These are phyloP conservation scores for Colletotrichum godetiae DNA, from an alignment of 2,329 filamentous ascomycete species.

Conservation along the genomic window DNA sequence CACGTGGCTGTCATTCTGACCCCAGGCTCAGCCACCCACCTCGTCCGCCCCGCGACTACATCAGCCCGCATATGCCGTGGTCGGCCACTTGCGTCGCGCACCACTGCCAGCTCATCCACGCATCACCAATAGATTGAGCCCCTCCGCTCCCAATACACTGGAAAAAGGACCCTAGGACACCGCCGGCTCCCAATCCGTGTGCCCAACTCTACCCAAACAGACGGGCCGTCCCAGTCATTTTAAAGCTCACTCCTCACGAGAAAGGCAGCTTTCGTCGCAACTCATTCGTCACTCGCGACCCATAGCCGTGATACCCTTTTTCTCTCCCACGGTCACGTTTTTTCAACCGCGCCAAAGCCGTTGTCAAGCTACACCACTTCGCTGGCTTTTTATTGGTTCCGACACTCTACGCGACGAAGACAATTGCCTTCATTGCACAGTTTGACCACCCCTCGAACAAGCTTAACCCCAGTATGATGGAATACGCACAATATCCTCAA, in stretches of 20 bases:
- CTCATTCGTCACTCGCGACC: slow-evolving; percentile 36
- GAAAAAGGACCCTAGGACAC: slow-evolving; percentile 57
- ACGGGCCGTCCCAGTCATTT: slow-evolving; percentile 43
- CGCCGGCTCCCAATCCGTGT: slow-evolving; percentile 53
- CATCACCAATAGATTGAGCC: slow-evolving; percentile 68
- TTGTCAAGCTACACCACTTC: slow-evolving; percentile 7
- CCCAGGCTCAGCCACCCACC: slow-evolving; percentile 51
- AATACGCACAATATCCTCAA: slow-evolving; percentile 80
- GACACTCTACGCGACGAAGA: slow-evolving; percentile 43
- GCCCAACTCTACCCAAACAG: slow-evolving; percentile 58
- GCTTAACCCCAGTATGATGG: slow-evolving; percentile 67
- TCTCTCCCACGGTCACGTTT: slow-evolving; percentile 17
- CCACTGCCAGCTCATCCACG: slow-evolving; percentile 71
- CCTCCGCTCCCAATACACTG: slow-evolving; percentile 58
- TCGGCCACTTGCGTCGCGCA: slow-evolving; percentile 64
- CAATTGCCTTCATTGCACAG: slow-evolving; percentile 36
- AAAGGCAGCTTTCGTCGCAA: slow-evolving; percentile 37
- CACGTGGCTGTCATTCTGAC: slow-evolving; percentile 56
- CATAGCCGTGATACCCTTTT: slow-evolving; percentile 30
- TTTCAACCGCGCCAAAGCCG: slow-evolving; percentile 7
- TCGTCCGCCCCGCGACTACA: slow-evolving; percentile 54
- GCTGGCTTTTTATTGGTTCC: slow-evolving; percentile 25
- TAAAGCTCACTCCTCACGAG: slow-evolving; percentile 45
- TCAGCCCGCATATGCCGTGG: slow-evolving; percentile 71
- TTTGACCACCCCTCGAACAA: slow-evolving; percentile 9